These are phyloP conservation scores for Pestalotiopsis fici DNA, from an alignment of 2,329 filamentous ascomycete genomes.

Conservation along the genomic window DNA sequence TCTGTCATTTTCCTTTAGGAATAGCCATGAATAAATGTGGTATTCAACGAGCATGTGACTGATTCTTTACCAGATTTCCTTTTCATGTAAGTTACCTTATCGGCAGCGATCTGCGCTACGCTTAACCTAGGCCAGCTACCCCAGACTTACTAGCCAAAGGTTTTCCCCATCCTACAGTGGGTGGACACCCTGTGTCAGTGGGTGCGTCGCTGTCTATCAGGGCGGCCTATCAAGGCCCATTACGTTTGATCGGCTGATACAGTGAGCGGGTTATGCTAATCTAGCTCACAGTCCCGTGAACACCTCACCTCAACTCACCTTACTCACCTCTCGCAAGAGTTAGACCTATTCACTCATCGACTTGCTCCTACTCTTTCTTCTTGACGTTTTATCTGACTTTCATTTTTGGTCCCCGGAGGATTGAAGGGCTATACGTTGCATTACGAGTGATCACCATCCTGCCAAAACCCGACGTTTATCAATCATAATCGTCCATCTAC, in stretches of 20 bases:
- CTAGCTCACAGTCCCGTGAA: neutral
- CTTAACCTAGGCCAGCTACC: neutral
- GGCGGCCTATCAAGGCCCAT: neutral
- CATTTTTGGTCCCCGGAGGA: neutral
- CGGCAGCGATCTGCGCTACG: neutral
- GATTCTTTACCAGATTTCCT: neutral
- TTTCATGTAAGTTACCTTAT: neutral
- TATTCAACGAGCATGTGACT: neutral
- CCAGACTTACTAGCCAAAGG: slow-evolving; percentile 2
- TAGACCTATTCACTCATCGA: neutral
- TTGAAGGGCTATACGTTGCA: neutral
- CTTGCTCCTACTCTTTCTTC: neutral
- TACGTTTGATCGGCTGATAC: slow-evolving; percentile 3
- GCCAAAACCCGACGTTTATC: neutral
- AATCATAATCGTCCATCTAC: neutral
- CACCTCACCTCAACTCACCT: neutral
- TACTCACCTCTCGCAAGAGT: neutral
- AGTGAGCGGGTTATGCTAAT: neutral
- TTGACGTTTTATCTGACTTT: neutral
- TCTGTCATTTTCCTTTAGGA: too few species aligned
- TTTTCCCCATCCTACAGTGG: neutral
- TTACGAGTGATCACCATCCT: neutral
- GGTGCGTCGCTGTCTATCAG: neutral
- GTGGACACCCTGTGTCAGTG: neutral
- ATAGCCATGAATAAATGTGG: neutral